A percentile compares a stretch with the other conserved stretches of the same genome.
phyloP scores from a whole-genome alignment of 1,284 basidiomycete species.

The Ceratobasidium sp. region DNA sequence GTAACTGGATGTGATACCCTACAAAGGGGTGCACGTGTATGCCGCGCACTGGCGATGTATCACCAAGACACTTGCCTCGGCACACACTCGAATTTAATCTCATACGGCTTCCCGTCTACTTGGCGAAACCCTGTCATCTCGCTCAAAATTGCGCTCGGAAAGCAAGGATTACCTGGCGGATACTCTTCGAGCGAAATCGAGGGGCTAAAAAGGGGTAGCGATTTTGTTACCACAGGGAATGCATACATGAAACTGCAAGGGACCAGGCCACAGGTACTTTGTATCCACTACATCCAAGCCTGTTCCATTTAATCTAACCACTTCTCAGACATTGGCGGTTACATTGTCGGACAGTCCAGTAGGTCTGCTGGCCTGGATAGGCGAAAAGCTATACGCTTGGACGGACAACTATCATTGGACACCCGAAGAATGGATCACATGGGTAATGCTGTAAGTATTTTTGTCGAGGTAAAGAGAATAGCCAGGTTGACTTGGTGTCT shows the following conservation, averaged over 20 bases:
- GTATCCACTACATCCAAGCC: background rate
- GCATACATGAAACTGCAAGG: constrained; percentile 30
- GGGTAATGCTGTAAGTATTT: constrained; percentile 41
- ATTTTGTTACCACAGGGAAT: constrained; percentile 17
- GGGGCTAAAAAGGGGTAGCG: constrained; percentile 16
- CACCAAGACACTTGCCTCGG: constrained; percentile 33
- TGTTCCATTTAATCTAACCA: too few relatives aligned
- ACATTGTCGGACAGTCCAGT: constrained; percentile 43
- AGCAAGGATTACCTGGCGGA: constrained; percentile 18
- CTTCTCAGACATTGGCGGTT: constrained; percentile 43
- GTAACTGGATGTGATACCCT: background rate
- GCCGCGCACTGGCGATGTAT: constrained; percentile 28
- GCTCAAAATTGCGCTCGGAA: constrained; percentile 17
- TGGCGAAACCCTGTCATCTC: constrained; percentile 34
- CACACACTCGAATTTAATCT: constrained; percentile 25
- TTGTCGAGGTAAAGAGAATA: too few relatives aligned
- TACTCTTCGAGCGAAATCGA: constrained; percentile 17
- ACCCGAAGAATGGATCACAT: constrained; percentile 43
- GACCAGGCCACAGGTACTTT: constrained; percentile 41
- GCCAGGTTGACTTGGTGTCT: too few relatives aligned
- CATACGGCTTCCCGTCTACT: constrained; percentile 24
- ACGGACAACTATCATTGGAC: constrained; percentile 44
- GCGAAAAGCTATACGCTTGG: constrained; percentile 43
- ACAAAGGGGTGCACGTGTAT: constrained; percentile 22
- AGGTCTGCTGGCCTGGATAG: constrained; percentile 45